Base-by-base conservation (phyloP, 805 yeast species). In the Ogataea neopini region DNA sequence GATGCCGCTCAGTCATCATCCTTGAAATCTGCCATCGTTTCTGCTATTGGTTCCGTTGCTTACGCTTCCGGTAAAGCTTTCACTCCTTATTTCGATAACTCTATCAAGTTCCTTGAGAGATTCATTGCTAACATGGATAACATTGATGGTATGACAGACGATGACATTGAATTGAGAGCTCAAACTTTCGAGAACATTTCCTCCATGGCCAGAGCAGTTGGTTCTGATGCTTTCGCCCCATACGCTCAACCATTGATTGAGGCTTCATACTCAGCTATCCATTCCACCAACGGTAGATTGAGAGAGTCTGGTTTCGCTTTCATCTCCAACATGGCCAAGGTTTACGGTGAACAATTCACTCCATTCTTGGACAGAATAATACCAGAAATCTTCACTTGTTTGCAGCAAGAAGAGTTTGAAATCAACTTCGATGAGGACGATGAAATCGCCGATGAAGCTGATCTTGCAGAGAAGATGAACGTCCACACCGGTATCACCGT, bases 11-110 rank as follows among this genome's bases (percentile, higher is more conserved):
- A 82, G 57, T 77, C 85, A 30, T 85, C 91, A 18, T 80, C 95
- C 13, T 74, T 87, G 63, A 85, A 83, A 67, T 72, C 87, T 41
- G 88, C 88, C 50, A 84, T 87, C 62, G 97, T 94, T 50, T 87
- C 96, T 45, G 97, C 97, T 33, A 88, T 94, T 66, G 98, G 98
- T 47, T 91, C 98, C 33, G 88, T 96, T 50, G 98, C 99, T 23
- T 90, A 85, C 64, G 96, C 98, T 48, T 82, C 96, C 37, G 97
- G 97, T 69, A 83, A 84, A 59, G 78, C 86, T 33, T 94, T 88
- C 70, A 73, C 78, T 50, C 97, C 98, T 50, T 94, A 79, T 74
- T 92, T 92, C 69, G 80, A 82, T 62, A 79, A 82, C 53, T 86
- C 97, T 43, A 81, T 92, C 58, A 83, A 84, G 65, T 80, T 78